A percentile compares a stretch with the other conserved stretches of the same genome.
Conservation (phyloP, 345 rosid genomes). For the Laguncularia racemosa region DNA sequence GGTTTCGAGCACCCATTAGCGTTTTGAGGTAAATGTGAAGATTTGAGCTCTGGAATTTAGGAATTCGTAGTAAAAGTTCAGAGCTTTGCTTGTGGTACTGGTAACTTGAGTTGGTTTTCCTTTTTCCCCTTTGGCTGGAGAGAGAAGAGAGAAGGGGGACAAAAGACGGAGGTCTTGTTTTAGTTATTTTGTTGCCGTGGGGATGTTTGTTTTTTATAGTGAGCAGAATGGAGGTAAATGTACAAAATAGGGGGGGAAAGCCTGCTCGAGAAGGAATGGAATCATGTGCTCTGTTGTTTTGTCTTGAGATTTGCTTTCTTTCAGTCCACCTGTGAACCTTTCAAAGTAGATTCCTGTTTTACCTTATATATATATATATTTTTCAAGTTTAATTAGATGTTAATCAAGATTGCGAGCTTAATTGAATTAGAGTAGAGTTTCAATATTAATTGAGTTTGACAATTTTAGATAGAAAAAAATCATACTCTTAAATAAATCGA, state of each 20-base stretch:
- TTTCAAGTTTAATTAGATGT: too few relatives aligned
- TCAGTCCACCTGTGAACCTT: background rate
- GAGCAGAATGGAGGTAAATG: constrained; percentile 9
- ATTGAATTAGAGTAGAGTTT: too few relatives aligned
- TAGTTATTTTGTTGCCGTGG: constrained; percentile 3
- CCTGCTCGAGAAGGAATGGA: constrained; percentile 4
- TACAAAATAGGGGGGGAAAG: constrained; percentile 17
- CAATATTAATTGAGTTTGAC: too few relatives aligned
- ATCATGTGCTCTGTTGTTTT: constrained; percentile 15
- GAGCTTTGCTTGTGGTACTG: too few relatives aligned
- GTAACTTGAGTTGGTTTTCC: background rate
- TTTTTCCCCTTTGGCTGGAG: constrained; percentile 19
- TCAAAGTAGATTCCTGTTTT: too few relatives aligned
- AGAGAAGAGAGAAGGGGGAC: constrained; percentile 9
- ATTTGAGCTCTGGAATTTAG: constrained; percentile 15
- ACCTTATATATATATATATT: too few relatives aligned
- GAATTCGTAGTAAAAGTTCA: background rate
- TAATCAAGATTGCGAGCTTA: too few relatives aligned
- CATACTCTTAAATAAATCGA: too few relatives aligned
- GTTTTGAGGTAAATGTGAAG: constrained; percentile 16
- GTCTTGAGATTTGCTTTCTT: background rate
- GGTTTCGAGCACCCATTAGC: constrained; percentile 16
- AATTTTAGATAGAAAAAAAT: too few relatives aligned
- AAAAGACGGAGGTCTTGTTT: constrained; percentile 1
- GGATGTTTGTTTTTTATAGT: background rate